Percentiles rank a stretch among this genome's conserved stretches.
Conservation (phyloP, 192 early-diverging fungal species). For the Pecoramyces ruminantium region DNA sequence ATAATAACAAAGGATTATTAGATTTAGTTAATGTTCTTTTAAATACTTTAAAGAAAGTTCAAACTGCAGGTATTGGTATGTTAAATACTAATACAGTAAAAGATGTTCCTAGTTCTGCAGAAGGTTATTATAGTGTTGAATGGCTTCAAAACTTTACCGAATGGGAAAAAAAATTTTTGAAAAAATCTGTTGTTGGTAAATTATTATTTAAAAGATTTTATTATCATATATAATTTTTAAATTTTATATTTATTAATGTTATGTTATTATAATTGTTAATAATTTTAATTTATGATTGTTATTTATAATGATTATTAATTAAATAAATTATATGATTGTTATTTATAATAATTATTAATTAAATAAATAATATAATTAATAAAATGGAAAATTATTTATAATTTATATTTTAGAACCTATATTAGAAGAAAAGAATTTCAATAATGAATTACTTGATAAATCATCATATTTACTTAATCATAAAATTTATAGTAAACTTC, state of each 20-base stretch:
- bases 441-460: conserved; percentile 13
- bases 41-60: conserved; percentile 19
- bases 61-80: conserved; percentile 16
- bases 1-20: background rate
- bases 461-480: conserved; percentile 69
- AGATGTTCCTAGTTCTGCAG: conserved; percentile 18
- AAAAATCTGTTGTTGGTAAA: conserved; percentile 1
- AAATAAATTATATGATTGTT: too few species aligned
- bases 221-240: too few species aligned
- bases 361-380: conserved; percentile 4
- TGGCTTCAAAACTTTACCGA: conserved; percentile 10
- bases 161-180: conserved; percentile 5
- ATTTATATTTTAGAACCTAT: conserved; percentile 11
- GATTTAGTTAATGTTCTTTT: background rate
- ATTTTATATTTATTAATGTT: too few species aligned
- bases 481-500: conserved; percentile 59
- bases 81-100: conserved; percentile 22
- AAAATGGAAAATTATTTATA: conserved; percentile 5
- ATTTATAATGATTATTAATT: too few species aligned
- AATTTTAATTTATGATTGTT: too few species aligned
- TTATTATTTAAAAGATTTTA: too few species aligned
- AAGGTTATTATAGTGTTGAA: conserved; percentile 14
- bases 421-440: background rate
- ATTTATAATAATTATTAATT: conserved; percentile 23
- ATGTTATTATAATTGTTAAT: too few species aligned